phyloP scores from a whole-genome alignment of 2,329 filamentous ascomycete species.

The Apiospora kogelbergensis region DNA sequence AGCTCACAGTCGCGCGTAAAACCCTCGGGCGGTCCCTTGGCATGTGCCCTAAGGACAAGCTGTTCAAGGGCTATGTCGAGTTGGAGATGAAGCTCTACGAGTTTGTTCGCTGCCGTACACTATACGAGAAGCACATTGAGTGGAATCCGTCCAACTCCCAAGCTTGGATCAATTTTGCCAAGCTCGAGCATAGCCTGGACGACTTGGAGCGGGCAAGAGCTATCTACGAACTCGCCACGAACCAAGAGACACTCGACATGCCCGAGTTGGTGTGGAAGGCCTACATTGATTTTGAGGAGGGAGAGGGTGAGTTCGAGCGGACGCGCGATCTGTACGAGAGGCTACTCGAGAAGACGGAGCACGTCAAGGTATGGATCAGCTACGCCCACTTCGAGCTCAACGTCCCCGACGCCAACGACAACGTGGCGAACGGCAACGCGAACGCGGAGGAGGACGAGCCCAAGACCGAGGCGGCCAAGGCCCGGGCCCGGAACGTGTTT shows the following conservation, averaged over 20 bases:
- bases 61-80: slow-evolving; percentile 92
- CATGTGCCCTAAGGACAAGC: slow-evolving; percentile 92
- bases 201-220: slow-evolving; percentile 84
- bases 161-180: slow-evolving; percentile 95
- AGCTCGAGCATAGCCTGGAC: slow-evolving; percentile 87
- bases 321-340: slow-evolving; percentile 85
- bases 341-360: slow-evolving; percentile 89
- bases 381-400: slow-evolving; percentile 99
- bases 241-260: slow-evolving; percentile 87
- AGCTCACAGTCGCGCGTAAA: slow-evolving; percentile 80
- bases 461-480: slow-evolving; percentile 81
- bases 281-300: slow-evolving; percentile 98
- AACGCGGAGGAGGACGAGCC: slow-evolving; percentile 67
- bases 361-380: slow-evolving; percentile 99
- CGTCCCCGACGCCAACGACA: slow-evolving; percentile 72
- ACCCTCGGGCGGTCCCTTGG: slow-evolving; percentile 87
- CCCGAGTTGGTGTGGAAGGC: slow-evolving; percentile 96
- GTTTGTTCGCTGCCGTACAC: slow-evolving; percentile 83
- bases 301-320: slow-evolving; percentile 85
- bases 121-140: slow-evolving; percentile 92
- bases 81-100: slow-evolving; percentile 93
- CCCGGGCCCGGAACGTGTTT: slow-evolving; percentile 79
- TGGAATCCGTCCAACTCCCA: slow-evolving; percentile 89
- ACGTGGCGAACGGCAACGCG: slow-evolving; percentile 58
- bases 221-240: slow-evolving; percentile 88